These are phyloP conservation scores for Cryptosporidium canis DNA, from an alignment of 169 alveolate genomes.

Conservation along the genomic window DNA sequence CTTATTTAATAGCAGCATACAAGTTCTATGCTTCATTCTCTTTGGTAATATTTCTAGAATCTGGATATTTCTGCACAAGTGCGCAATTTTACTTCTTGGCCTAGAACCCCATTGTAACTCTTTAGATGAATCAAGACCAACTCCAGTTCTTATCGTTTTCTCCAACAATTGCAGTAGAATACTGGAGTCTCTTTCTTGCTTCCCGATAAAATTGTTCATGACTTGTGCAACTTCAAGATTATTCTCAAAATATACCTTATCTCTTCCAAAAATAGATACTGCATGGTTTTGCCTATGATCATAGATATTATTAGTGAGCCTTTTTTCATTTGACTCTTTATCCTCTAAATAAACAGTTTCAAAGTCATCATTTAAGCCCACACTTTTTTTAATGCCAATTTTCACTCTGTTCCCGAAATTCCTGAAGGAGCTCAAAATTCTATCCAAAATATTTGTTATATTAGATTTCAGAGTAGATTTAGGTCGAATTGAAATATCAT, in stretches of 20 bases:
- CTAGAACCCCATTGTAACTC: neutral
- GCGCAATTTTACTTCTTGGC: neutral
- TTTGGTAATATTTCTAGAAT: neutral
- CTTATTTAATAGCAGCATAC: constrained; percentile 10
- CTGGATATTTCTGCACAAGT: neutral
- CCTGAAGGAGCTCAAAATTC: constrained; percentile 8
- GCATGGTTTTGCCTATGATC: neutral
- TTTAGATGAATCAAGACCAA: constrained; percentile 1
- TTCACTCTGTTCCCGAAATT: constrained; percentile 33
- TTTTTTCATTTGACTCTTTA: neutral
- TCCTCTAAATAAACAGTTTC: neutral
- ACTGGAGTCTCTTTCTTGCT: constrained; percentile 39
- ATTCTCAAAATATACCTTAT: neutral
- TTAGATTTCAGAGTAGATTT: constrained; percentile 19
- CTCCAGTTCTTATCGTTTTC: neutral
- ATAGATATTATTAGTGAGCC: neutral
- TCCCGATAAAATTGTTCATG: constrained; percentile 19
- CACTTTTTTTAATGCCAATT: neutral
- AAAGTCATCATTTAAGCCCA: neutral
- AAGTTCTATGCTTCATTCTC: constrained; percentile 2
- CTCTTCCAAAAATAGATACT: constrained; percentile 5
- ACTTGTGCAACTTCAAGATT: neutral
- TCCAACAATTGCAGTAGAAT: neutral
- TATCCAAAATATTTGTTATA: neutral
- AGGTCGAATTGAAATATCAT: constrained; percentile 20